A percentile compares a stretch with the other conserved stretches of the same genome.
Evolutionary conservation across 2,329 filamentous ascomycete species (phyloP).

Genomic region (Aureobasidium lini): DNA sequence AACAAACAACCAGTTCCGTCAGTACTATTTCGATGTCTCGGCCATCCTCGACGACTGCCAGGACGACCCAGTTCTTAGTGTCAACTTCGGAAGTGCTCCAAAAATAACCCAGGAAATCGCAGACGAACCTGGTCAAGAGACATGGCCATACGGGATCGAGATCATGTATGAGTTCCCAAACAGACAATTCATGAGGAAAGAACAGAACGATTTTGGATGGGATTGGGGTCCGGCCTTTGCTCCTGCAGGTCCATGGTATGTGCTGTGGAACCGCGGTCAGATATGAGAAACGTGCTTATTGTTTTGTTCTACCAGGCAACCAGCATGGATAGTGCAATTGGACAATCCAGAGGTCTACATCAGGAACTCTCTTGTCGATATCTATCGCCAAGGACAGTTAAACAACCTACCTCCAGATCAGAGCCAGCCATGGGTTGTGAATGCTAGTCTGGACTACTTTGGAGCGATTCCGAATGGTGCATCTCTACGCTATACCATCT

Average conservation of each 20-base stretch:
- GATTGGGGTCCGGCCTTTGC: conserved; percentile 49
- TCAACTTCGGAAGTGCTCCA: conserved; percentile 53
- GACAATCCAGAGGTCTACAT: conserved; percentile 37
- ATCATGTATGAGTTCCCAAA: conserved; percentile 46
- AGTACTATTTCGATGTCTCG: conserved; percentile 53
- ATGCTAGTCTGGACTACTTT: conserved; percentile 53
- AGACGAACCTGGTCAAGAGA: conserved; percentile 37
- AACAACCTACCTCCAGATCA: conserved; percentile 54
- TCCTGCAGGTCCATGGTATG: conserved; percentile 59
- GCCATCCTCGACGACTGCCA: conserved; percentile 37
- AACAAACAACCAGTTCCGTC: conserved; percentile 56
- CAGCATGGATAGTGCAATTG: conserved; percentile 50
- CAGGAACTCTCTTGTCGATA: conserved; percentile 48
- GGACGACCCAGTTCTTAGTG: conserved; percentile 33
- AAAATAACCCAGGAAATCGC: conserved; percentile 48
- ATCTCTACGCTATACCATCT: conserved; percentile 41
- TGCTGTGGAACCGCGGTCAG: conserved; percentile 39
- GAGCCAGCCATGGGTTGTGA: conserved; percentile 50
- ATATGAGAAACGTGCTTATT: conserved; percentile 47
- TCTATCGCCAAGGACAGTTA: conserved; percentile 51
- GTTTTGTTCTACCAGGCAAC: conserved; percentile 52
- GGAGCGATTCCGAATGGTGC: conserved; percentile 40
- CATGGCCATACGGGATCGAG: conserved; percentile 45
- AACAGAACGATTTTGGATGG: conserved; percentile 59
- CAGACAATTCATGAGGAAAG: conserved; percentile 51